Conservation (phyloP, 768 basidiomycete genomes). For the Kwoniella heveanensis region DNA sequence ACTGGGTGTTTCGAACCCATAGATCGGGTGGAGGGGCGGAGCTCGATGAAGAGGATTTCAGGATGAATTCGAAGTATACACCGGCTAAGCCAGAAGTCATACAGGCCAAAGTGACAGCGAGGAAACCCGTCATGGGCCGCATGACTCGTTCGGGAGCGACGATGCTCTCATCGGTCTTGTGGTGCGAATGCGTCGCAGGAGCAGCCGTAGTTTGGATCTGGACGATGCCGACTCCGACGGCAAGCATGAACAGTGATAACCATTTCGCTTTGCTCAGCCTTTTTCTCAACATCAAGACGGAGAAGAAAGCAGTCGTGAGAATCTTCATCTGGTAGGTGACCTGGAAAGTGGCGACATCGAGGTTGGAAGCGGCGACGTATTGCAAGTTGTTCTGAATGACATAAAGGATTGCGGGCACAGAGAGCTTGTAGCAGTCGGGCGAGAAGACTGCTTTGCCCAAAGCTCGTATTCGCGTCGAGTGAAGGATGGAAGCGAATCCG, state of each 20-base stretch:
- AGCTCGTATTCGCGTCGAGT: constrained; percentile 61
- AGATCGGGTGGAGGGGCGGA: constrained; percentile 62
- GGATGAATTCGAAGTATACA: constrained; percentile 97
- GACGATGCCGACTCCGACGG: constrained; percentile 84
- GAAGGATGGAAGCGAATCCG: constrained; percentile 32
- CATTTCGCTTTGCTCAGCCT: constrained; percentile 75
- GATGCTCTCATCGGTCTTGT: constrained; percentile 35
- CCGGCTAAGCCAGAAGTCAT: constrained; percentile 94
- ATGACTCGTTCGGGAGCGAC: constrained; percentile 61
- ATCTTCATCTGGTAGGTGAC: constrained; percentile 98
- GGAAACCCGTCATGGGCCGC: constrained; percentile 80
- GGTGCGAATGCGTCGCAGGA: constrained; percentile 31
- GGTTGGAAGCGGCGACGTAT: constrained; percentile 89
- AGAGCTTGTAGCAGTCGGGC: constrained; percentile 93
- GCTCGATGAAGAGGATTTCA: constrained; percentile 68
- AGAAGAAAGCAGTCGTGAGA: constrained; percentile 87
- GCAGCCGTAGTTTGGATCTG: constrained; percentile 72
- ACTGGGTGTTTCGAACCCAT: constrained; percentile 95
- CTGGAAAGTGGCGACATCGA: constrained; percentile 94
- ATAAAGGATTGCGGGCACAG: constrained; percentile 94
- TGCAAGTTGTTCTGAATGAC: constrained; percentile 95
- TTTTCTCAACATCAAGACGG: constrained; percentile 76
- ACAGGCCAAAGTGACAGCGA: constrained; percentile 87
- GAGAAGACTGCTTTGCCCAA: constrained; percentile 75
- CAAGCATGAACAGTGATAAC: constrained; percentile 80